Evolutionary conservation across 1,284 basidiomycete genomes (phyloP), one percentile per base, ranked within the genome.

Genomic region (Xerocomus minutiporus): DNA sequence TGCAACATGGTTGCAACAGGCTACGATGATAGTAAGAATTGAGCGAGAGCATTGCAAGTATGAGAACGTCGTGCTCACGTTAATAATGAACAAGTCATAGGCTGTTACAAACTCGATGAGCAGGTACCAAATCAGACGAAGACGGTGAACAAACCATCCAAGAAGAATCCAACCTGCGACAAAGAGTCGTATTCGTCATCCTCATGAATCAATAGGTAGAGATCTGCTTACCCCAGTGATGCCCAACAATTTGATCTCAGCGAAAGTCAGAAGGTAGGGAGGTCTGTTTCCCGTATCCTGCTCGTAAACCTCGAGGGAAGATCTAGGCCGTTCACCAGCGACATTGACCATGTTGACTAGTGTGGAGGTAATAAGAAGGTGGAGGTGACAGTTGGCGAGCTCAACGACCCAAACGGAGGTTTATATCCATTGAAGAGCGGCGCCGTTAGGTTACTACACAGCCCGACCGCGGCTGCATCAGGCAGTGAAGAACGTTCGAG

Each of bases 11-110:
- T 85, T 5, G 85, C 72, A 15, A 88, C 85, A 44, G 86, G 84
- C 84, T 86, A 57, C 23, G 41, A 38, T 8, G 28, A 29, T 38
- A 31, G 15, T n/a, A 12, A 48, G 32, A 15, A 8, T 0, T 44
- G 20, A 53, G 25, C 12, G 8, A n/a, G 8, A 9, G 17, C 4
- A 13, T 5, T 34, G 35, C 4, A 13, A 23, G 5, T 9, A 17
- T 61, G n/a, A 8, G 29, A 9, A 9, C 6, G 3, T 38, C 4
- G 20, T 9, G 8, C 79, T 48, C 57, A 82, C 83, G 67, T 89
- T 89, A 70, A 90, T 88, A 56, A 89, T 82, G 70, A 90, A 89
- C 13, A 89, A 71, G 65, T 89, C 85, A 59, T 89, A 88, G 2
- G 85, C 84, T 85, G 56, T 45, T 53, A 39, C 20, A 25, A 43